Base-by-base conservation (phyloP, 2,329 filamentous ascomycete genomes). In the Graphiopsis chlorocephala region DNA sequence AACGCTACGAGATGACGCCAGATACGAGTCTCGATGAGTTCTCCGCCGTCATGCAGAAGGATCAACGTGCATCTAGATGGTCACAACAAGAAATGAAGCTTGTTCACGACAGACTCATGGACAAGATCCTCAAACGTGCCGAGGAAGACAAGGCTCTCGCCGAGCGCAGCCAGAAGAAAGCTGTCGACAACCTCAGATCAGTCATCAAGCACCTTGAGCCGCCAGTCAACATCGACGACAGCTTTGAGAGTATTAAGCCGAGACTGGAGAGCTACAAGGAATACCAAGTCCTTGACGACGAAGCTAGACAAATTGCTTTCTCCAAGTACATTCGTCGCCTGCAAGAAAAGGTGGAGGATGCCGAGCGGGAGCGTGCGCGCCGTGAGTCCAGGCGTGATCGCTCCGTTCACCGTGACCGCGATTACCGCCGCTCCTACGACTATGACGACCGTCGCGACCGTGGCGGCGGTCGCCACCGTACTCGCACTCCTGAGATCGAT, bases 21-120 rank as follows among this genome's bases (percentile, higher is more conserved):
- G 90, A 91, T 73, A 97, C 93, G 72, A 89, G 91, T 55, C 88
- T 96, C 78, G 90, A 96, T 75, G 93, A 97, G 74, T 98, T 98
- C 81, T 82, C 89, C 76, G 83, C 86, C 74, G 83, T 95, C 72
- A 88, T 98, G 84, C 89, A 88, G 77, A 88, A 88, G 83, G 93
- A 98, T 84, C 20, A n/a, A 74, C 92, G 92, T 75, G 96, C 93
- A 83, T 88, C 91, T 84, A 89, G 90, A 82, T 89, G 97, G 84
- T 88, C 93, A 76, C 85, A 86, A 73, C 91, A 96, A 69, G 88
- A 89, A 66, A 82, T 96, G 72, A 84, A 85, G 72, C 84, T 95
- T 70, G 91, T 98, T 67, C 97, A 95, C 78, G 88, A 95, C 72
- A 89, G 93, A 71, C 86, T 97, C 64, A 90, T 92, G 75, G 92